Evolutionary conservation across 2,329 filamentous ascomycete genomes (phyloP).

Genomic region (Podosphaera xanthii): DNA sequence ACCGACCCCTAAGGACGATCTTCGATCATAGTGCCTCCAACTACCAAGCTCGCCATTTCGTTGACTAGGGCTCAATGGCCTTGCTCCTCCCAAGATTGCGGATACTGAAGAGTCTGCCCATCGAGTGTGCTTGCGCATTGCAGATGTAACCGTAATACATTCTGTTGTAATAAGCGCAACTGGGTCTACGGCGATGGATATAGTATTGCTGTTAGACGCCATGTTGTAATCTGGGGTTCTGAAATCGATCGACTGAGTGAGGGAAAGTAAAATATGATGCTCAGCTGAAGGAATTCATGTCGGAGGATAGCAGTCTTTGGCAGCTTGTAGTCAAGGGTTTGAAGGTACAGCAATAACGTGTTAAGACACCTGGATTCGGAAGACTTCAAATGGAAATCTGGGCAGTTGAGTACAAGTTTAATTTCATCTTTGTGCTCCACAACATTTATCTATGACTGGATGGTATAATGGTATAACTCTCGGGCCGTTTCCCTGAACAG

Average conservation of each 20-base stretch:
- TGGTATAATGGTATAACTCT: too few species aligned
- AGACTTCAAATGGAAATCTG: too few species aligned
- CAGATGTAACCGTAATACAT: slow-evolving; percentile 95
- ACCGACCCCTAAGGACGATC: slow-evolving; percentile 8
- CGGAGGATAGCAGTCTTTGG: background rate
- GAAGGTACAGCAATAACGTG: background rate
- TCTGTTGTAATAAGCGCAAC: slow-evolving; percentile 90
- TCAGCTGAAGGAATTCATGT: background rate
- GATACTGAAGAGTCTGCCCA: slow-evolving; percentile 93
- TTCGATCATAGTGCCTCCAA: slow-evolving; percentile 9
- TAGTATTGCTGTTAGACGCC: slow-evolving; percentile 16
- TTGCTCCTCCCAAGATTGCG: slow-evolving; percentile 65
- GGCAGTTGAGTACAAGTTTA: too few species aligned
- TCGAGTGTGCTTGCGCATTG: slow-evolving; percentile 91
- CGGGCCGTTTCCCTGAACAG: too few species aligned
- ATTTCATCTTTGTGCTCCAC: too few species aligned
- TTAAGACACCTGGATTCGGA: too few species aligned
- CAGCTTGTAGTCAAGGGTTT: background rate
- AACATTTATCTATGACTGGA: too few species aligned
- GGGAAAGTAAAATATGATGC: background rate
- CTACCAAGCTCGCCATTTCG: slow-evolving; percentile 18
- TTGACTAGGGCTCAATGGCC: slow-evolving; percentile 21
- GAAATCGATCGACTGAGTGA: background rate
- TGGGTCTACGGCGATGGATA: slow-evolving; percentile 71
- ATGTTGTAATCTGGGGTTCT: slow-evolving; percentile 2